A percentile compares a stretch with the other conserved stretches of the same genome.
phyloP scores from a whole-genome alignment of 176 grass and related monocot genomes.

The Lolium rigidum region DNA sequence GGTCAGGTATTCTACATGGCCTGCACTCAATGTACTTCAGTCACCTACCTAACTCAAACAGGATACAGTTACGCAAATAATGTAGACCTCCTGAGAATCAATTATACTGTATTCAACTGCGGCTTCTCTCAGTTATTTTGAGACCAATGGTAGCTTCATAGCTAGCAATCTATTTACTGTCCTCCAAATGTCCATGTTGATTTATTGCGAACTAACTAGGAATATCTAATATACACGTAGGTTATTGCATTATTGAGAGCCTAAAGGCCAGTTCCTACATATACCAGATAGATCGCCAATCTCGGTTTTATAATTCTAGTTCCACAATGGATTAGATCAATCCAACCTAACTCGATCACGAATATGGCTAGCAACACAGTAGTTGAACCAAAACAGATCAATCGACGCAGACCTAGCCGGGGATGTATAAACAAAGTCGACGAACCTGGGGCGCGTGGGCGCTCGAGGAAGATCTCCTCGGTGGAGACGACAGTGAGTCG shows the following conservation, averaged over 20 bases:
- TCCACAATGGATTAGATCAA: too few species aligned
- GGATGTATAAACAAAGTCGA: background rate
- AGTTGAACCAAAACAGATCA: background rate
- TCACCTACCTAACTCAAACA: background rate
- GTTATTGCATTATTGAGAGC: too few species aligned
- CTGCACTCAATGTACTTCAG: background rate
- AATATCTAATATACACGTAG: background rate
- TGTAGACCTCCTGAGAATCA: background rate
- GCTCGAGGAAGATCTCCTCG: conserved; percentile 74
- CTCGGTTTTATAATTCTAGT: too few species aligned
- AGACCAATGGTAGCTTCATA: background rate
- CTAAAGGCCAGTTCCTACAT: too few species aligned
- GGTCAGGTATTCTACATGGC: background rate
- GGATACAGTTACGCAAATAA: background rate
- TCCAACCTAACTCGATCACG: too few species aligned
- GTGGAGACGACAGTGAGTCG: conserved; percentile 73
- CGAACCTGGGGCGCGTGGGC: conserved; percentile 63
- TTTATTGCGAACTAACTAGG: too few species aligned
- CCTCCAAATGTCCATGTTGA: background rate
- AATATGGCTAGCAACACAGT: too few species aligned
- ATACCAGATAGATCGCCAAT: too few species aligned
- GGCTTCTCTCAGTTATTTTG: background rate
- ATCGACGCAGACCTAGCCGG: background rate
- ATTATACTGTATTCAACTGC: too few species aligned
- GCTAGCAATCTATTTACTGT: background rate